Conservation (phyloP, 148 eudicot genomes). For the Limonium bicolor region DNA sequence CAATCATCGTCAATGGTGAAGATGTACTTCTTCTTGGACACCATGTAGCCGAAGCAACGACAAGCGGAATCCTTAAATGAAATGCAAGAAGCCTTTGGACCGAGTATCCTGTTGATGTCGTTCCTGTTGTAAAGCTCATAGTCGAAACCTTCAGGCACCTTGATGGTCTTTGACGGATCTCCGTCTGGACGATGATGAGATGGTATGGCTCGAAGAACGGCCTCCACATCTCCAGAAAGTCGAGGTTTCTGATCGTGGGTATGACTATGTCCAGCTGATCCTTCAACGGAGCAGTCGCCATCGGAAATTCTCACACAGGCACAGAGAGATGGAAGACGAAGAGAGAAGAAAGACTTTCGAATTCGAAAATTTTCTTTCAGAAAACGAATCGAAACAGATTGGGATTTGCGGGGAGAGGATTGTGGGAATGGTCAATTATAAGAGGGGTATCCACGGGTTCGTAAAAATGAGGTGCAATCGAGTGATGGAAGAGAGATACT, state of each 20-base stretch:
- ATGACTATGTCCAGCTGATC: slow-evolving; percentile 53
- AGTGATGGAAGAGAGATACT: too few species aligned
- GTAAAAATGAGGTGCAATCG: too few species aligned
- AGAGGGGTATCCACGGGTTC: too few species aligned
- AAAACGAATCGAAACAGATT: too few species aligned
- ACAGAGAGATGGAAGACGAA: neutral
- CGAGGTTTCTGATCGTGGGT: slow-evolving; percentile 49
- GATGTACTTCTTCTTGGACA: slow-evolving; percentile 60
- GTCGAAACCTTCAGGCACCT: slow-evolving; percentile 47
- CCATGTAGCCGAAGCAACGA: slow-evolving; percentile 55
- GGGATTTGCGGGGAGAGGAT: too few species aligned
- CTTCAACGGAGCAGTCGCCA: slow-evolving; percentile 20
- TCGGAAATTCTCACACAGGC: neutral
- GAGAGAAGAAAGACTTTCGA: neutral
- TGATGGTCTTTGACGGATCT: slow-evolving; percentile 35
- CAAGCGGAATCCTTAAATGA: slow-evolving; percentile 63
- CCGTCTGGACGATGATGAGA: slow-evolving; percentile 56
- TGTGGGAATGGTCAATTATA: too few species aligned
- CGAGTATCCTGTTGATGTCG: slow-evolving; percentile 38
- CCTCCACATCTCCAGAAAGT: slow-evolving; percentile 57
- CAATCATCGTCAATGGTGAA: slow-evolving; percentile 59
- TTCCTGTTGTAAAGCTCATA: slow-evolving; percentile 46
- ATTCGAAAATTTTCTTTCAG: too few species aligned
- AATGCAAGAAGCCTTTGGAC: slow-evolving; percentile 45
- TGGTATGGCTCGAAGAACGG: slow-evolving; percentile 44